phyloP scores from a whole-genome alignment of 352 stramenopile species.

The Phytopythium kandeliae region DNA sequence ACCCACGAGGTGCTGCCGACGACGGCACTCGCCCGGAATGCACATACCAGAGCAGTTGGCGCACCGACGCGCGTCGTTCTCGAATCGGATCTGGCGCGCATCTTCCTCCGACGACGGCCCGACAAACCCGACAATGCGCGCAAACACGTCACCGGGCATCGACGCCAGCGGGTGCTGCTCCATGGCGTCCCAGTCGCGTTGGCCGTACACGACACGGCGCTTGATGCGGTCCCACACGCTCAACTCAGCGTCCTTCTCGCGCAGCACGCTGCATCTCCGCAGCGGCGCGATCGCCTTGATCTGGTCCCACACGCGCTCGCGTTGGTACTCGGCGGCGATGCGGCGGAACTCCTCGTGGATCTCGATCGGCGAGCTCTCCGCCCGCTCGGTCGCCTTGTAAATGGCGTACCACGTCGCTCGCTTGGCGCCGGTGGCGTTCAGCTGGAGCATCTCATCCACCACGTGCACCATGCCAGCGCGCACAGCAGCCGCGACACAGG shows the following conservation, averaged over 20 bases:
- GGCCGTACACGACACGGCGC: not conserved
- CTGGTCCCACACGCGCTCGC: constrained; percentile 3
- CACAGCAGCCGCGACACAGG: constrained; percentile 5
- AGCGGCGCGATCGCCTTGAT: constrained; percentile 3
- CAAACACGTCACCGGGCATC: constrained; percentile 5
- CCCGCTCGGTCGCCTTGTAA: not conserved
- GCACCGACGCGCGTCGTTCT: constrained; percentile 6
- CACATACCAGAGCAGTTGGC: constrained; percentile 9
- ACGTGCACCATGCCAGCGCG: constrained; percentile 1
- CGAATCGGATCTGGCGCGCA: constrained; percentile 3
- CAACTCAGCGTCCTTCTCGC: not conserved
- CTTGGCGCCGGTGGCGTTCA: not conserved
- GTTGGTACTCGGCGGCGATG: constrained; percentile 1
- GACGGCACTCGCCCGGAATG: constrained; percentile 3
- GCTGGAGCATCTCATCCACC: constrained; percentile 3
- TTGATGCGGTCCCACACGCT: constrained; percentile 2
- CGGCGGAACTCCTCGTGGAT: not conserved
- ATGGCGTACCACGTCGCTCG: constrained; percentile 8
- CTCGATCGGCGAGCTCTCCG: too few species aligned
- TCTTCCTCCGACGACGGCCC: constrained; percentile 5
- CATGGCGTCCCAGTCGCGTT: constrained; percentile 4
- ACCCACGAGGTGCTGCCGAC: not conserved
- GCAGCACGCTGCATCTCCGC: constrained; percentile 2
- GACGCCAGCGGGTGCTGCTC: constrained; percentile 4
- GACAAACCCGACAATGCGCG: constrained; percentile 3